Conservation (phyloP, 768 basidiomycete genomes). For the Lyophyllum shimeji region DNA sequence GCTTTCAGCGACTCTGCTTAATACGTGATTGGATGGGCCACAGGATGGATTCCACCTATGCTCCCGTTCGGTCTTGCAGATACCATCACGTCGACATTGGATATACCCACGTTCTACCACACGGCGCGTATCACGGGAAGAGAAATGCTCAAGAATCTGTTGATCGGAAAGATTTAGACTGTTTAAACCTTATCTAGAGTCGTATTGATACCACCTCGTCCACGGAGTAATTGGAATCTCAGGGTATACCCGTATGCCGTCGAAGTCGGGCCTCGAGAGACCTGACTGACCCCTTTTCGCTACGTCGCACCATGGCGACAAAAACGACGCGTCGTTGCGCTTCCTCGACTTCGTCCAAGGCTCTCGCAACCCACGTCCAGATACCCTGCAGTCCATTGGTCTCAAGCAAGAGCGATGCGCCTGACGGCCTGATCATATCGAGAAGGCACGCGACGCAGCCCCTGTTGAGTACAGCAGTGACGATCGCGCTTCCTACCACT, state of each 20-base stretch:
- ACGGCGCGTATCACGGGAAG: constrained; percentile 76
- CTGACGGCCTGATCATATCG: too few species aligned
- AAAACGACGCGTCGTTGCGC: too few species aligned
- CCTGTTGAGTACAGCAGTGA: too few species aligned
- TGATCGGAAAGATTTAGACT: constrained; percentile 81
- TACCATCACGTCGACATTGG: constrained; percentile 83
- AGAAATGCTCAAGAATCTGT: constrained; percentile 80
- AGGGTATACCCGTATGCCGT: background rate
- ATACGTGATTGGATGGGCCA: background rate
- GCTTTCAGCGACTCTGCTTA: too few species aligned
- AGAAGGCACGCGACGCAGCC: too few species aligned
- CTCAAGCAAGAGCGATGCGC: too few species aligned
- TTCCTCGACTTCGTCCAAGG: too few species aligned
- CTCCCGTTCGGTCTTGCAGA: constrained; percentile 93
- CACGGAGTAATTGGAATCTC: background rate
- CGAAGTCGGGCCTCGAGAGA: too few species aligned
- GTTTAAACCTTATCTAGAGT: background rate
- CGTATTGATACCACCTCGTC: background rate
- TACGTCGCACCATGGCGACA: background rate
- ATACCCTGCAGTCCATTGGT: too few species aligned
- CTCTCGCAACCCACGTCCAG: too few species aligned
- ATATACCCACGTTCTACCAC: constrained; percentile 77
- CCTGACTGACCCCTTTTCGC: background rate
- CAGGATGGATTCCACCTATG: constrained; percentile 98
- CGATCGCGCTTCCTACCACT: too few species aligned